Percentiles rank a stretch among this genome's conserved stretches.
Conservation (phyloP, 2,329 filamentous ascomycete species). For the Apiospora aurea region DNA sequence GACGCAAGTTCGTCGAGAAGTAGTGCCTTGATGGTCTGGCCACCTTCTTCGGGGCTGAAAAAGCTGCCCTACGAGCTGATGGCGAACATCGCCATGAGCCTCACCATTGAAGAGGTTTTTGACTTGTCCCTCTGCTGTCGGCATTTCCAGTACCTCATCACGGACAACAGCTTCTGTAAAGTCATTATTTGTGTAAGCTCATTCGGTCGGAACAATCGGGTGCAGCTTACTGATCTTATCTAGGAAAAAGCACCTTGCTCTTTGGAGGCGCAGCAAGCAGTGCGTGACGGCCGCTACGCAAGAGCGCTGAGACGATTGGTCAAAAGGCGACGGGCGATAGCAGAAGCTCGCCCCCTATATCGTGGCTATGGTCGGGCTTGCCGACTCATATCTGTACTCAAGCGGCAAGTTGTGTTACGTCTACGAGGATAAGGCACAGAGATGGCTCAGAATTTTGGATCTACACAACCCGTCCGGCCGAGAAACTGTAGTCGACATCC, state of each 20-base stretch:
- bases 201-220: constrained; percentile 29
- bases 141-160: constrained; percentile 57
- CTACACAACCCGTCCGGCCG: constrained; percentile 55
- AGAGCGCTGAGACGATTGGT: constrained; percentile 65
- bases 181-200: background rate
- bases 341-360: constrained; percentile 70
- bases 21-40: background rate
- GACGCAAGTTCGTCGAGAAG: background rate
- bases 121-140: constrained; percentile 61
- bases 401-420: constrained; percentile 72
- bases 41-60: background rate
- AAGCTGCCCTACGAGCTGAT: constrained; percentile 70
- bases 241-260: constrained; percentile 44
- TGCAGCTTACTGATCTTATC: constrained; percentile 34
- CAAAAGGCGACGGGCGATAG: constrained; percentile 66
- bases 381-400: constrained; percentile 67
- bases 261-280: constrained; percentile 43
- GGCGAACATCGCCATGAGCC: constrained; percentile 59
- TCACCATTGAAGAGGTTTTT: constrained; percentile 66
- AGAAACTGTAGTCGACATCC: constrained; percentile 65
- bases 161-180: constrained; percentile 61
- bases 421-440: constrained; percentile 46
- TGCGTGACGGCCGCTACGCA: constrained; percentile 48
- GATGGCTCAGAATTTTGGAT: constrained; percentile 63
- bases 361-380: constrained; percentile 64